A percentile compares a stretch with the other conserved stretches of the same genome.
Conservation (phyloP, 768 basidiomycete genomes). For the Chlorophyllum brunneum region DNA sequence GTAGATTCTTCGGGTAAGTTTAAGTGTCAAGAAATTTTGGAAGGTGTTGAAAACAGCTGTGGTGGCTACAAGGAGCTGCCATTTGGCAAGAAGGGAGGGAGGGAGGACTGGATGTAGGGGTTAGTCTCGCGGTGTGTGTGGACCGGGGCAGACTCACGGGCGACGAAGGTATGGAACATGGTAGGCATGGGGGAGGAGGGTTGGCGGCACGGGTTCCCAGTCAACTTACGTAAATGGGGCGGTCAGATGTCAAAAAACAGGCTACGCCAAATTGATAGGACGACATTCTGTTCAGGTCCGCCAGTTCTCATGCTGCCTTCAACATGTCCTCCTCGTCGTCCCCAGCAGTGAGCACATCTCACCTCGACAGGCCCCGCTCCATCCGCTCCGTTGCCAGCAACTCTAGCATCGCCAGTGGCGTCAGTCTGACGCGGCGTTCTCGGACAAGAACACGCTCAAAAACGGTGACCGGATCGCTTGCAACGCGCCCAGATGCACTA, state of each 20-base stretch:
- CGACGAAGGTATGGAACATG: conserved; percentile 20
- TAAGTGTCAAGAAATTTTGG: conserved; percentile 78
- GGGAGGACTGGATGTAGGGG: conserved; percentile 50
- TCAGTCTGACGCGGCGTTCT: conserved; percentile 51
- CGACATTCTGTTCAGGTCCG: conserved; percentile 6
- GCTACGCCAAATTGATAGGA: conserved; percentile 12
- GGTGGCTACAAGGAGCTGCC: conserved; percentile 80
- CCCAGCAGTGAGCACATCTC: conserved; percentile 23
- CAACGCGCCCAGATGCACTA: conserved; percentile 21
- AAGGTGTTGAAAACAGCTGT: conserved; percentile 82
- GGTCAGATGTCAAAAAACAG: conserved; percentile 7
- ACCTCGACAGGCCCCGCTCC: conserved; percentile 31
- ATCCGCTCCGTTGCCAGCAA: conserved; percentile 47
- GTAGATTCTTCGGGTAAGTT: conserved; percentile 78
- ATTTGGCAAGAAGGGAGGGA: conserved; percentile 66
- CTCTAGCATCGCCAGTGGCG: conserved; percentile 44
- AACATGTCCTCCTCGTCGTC: conserved; percentile 23
- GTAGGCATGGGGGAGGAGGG: neutral
- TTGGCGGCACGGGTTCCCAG: conserved; percentile 4
- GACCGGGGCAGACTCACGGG: conserved; percentile 18
- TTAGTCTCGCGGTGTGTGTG: neutral
- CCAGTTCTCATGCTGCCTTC: conserved; percentile 14
- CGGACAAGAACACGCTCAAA: conserved; percentile 50
- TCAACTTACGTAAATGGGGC: conserved; percentile 7
- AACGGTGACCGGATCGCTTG: conserved; percentile 38